phyloP scores from a whole-genome alignment of 176 grass and related monocot species.

The Juncus effusus region DNA sequence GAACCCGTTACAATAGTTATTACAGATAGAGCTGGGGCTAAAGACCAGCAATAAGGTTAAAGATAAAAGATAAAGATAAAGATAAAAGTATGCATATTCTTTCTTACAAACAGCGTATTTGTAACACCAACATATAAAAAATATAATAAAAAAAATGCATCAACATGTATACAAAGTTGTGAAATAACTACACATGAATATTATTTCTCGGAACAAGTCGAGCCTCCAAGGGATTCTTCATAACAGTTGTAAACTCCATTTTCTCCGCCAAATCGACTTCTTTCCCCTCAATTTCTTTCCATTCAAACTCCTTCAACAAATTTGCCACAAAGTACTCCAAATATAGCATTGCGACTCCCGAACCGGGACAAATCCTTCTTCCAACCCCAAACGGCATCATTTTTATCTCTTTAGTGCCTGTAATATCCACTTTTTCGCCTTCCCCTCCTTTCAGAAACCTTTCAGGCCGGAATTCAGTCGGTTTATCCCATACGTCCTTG shows the following conservation, averaged over 20 bases:
- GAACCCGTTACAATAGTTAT: too few species aligned
- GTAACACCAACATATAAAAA: too few species aligned
- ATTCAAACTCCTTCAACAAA: slow-evolving; percentile 56
- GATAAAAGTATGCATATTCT: not conserved
- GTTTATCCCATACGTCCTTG: slow-evolving; percentile 35
- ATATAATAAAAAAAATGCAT: too few species aligned
- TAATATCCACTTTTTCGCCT: slow-evolving; percentile 50
- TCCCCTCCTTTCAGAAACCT: slow-evolving; percentile 49
- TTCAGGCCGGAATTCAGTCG: slow-evolving; percentile 49
- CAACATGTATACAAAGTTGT: too few species aligned
- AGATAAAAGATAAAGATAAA: too few species aligned
- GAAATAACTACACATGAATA: not conserved
- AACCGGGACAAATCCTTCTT: slow-evolving; percentile 48
- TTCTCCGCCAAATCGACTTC: slow-evolving; percentile 70
- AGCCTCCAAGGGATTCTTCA: slow-evolving; percentile 51
- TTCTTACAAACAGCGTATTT: too few species aligned
- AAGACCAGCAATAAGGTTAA: too few species aligned
- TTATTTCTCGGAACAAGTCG: slow-evolving; percentile 30
- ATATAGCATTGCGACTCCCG: slow-evolving; percentile 52
- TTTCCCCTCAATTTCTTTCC: slow-evolving; percentile 41
- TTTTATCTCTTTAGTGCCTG: slow-evolving; percentile 52
- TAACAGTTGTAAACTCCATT: slow-evolving; percentile 46
- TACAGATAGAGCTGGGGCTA: too few species aligned
- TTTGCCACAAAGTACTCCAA: slow-evolving; percentile 68
- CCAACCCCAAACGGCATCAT: slow-evolving; percentile 86